Percentiles rank a stretch among this genome's conserved stretches.
Conservation (phyloP, 108 stramenopile species). For the Epithemia pelagica region DNA sequence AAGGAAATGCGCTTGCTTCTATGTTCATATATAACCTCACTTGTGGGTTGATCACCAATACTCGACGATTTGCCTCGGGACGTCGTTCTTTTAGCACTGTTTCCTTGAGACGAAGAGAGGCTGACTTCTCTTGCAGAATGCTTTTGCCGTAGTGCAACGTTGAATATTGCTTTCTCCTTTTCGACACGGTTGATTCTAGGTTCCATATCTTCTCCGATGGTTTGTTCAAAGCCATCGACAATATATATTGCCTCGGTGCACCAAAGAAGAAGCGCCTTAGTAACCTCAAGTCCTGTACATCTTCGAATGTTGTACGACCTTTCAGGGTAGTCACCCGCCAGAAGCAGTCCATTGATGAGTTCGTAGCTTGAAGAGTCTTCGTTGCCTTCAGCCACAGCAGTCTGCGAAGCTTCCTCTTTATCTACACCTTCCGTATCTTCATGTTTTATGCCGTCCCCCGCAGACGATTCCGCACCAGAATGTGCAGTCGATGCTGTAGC, state of each 20-base stretch:
- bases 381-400: background rate
- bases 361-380: conserved; percentile 74
- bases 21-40: conserved; percentile 78
- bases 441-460: background rate
- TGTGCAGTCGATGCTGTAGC: conserved; percentile 24
- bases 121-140: conserved; percentile 2
- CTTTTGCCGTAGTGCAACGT: conserved; percentile 62
- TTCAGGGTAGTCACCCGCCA: conserved; percentile 81
- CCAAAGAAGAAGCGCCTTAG: conserved; percentile 76
- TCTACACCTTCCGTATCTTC: conserved; percentile 13
- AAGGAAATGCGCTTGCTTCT: conserved; percentile 81
- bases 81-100: no score
- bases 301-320: conserved; percentile 80
- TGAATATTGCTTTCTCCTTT: conserved; percentile 65
- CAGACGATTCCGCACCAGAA: conserved; percentile 10
- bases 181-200: conserved; percentile 75
- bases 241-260: conserved; percentile 78
- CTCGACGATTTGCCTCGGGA: background rate
- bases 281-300: conserved; percentile 85
- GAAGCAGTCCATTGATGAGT: conserved; percentile 75
- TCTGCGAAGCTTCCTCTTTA: conserved; percentile 6
- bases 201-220: conserved; percentile 72
- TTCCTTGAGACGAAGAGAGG: background rate
- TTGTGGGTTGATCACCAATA: conserved; percentile 13
- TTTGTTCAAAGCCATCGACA: conserved; percentile 85